These are phyloP conservation scores for Vanrija sp. DNA, from an alignment of 1,284 basidiomycete species.

Conservation along the genomic window DNA sequence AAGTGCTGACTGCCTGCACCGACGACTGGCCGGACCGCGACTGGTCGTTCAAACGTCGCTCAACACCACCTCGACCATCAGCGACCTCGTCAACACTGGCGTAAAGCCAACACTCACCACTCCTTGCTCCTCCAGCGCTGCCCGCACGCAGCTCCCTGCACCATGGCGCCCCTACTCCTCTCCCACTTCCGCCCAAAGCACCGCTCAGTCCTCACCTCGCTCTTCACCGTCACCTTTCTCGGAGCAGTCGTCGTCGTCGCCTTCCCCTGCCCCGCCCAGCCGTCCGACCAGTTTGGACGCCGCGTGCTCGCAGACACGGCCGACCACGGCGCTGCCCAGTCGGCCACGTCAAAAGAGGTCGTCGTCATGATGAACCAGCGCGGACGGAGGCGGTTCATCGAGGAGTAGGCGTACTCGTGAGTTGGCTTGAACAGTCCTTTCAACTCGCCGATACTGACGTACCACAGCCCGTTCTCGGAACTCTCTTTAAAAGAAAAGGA, in stretches of 20 bases:
- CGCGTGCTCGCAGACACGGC: conserved; percentile 2
- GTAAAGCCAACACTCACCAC: neutral
- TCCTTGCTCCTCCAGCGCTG: neutral
- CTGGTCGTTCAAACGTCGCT: neutral
- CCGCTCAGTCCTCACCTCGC: conserved; percentile 45
- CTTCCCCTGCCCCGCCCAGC: conserved; percentile 45
- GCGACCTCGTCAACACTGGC: neutral
- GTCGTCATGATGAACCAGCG: conserved; percentile 48
- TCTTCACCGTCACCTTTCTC: conserved; percentile 48
- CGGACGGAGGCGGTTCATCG: conserved; percentile 42
- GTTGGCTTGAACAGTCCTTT: too few relatives aligned
- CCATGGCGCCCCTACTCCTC: conserved; percentile 48
- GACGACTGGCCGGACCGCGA: neutral
- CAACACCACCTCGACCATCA: neutral
- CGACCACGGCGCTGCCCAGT: neutral
- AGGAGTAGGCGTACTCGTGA: conserved; percentile 23
- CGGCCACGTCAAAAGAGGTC: conserved; percentile 27
- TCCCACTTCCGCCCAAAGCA: conserved; percentile 46
- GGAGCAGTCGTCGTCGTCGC: conserved; percentile 47
- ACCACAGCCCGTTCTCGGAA: too few relatives aligned
- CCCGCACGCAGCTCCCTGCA: neutral
- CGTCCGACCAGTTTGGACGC: neutral
- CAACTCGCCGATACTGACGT: too few relatives aligned
- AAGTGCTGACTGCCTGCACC: neutral
- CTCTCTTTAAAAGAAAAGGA: too few relatives aligned